Percentiles rank a stretch among this genome's conserved stretches.
Evolutionary conservation across 179 eudicot species (phyloP).

Genomic region (Silene noctiflora): DNA sequence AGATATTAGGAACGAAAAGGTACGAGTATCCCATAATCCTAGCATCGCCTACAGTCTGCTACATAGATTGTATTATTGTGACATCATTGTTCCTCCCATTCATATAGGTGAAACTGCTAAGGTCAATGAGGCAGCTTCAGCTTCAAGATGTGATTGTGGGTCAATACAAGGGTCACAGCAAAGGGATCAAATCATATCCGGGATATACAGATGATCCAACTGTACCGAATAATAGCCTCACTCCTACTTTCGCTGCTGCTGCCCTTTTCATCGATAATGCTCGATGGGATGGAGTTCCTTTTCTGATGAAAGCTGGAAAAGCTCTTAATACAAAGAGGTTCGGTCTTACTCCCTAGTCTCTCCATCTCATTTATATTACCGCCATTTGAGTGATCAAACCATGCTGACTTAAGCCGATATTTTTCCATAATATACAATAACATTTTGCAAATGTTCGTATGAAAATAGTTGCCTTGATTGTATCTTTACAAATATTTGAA

Average conservation of each 20-base stretch:
- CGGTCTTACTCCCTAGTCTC: not conserved
- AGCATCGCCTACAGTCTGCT: not conserved
- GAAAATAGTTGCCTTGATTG: no score
- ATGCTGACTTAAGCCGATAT: no score
- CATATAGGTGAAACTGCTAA: slow-evolving; percentile 74
- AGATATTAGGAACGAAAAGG: slow-evolving; percentile 90
- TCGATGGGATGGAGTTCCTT: slow-evolving; percentile 97
- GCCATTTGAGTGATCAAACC: no score
- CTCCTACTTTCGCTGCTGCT: slow-evolving; percentile 86
- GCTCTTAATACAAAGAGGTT: slow-evolving; percentile 68
- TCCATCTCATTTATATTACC: no score
- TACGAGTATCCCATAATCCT: slow-evolving; percentile 7
- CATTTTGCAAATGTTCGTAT: no score
- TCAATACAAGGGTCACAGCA: slow-evolving; percentile 74
- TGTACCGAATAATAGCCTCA: slow-evolving; percentile 61
- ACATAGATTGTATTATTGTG: not conserved
- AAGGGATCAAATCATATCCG: slow-evolving; percentile 53
- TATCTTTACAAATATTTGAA: no score
- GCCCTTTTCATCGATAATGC: slow-evolving; percentile 81
- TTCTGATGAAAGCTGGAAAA: slow-evolving; percentile 89
- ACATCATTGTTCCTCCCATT: slow-evolving; percentile 1
- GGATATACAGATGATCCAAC: slow-evolving; percentile 76
- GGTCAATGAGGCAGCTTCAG: slow-evolving; percentile 66
- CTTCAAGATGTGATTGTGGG: slow-evolving; percentile 67
- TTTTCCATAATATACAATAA: no score